These are phyloP conservation scores for Dioszegia crocea DNA, from an alignment of 768 basidiomycete species.

Conservation along the genomic window DNA sequence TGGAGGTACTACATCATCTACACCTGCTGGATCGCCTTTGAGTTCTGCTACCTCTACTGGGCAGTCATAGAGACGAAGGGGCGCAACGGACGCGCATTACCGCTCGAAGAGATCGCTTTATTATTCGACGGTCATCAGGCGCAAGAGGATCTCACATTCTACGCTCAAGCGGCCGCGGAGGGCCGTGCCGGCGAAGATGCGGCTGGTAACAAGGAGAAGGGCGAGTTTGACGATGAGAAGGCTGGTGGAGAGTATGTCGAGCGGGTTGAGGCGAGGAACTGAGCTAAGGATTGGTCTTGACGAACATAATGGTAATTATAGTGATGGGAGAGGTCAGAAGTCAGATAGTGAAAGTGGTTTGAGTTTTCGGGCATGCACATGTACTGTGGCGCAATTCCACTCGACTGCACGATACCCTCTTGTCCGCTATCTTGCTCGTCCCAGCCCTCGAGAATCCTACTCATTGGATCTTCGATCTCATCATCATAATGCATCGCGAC, in stretches of 20 bases:
- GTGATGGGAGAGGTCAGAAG: too few relatives aligned
- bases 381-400: too few relatives aligned
- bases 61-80: slow-evolving; percentile 39
- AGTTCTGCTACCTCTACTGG: slow-evolving; percentile 32
- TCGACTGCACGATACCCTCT: too few relatives aligned
- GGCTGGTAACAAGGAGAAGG: neutral
- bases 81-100: slow-evolving; percentile 18
- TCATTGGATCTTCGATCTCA: too few relatives aligned
- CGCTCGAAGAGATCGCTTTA: slow-evolving; percentile 33
- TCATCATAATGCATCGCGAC: too few relatives aligned
- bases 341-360: too few relatives aligned
- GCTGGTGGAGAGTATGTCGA: neutral
- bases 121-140: slow-evolving; percentile 25
- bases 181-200: neutral
- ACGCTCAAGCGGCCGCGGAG: neutral
- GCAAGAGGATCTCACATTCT: neutral
- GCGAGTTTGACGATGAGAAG: slow-evolving; percentile 2
- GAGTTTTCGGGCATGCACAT: too few relatives aligned
- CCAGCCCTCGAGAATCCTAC: too few relatives aligned
- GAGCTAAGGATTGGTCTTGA: too few relatives aligned
- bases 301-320: too few relatives aligned
- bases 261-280: neutral
- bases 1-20: slow-evolving; percentile 34
- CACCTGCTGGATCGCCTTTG: slow-evolving; percentile 5
- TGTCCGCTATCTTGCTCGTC: too few relatives aligned